These are phyloP conservation scores for Sarcocystis neurona DNA, from an alignment of 169 alveolate species.

Conservation along the genomic window DNA sequence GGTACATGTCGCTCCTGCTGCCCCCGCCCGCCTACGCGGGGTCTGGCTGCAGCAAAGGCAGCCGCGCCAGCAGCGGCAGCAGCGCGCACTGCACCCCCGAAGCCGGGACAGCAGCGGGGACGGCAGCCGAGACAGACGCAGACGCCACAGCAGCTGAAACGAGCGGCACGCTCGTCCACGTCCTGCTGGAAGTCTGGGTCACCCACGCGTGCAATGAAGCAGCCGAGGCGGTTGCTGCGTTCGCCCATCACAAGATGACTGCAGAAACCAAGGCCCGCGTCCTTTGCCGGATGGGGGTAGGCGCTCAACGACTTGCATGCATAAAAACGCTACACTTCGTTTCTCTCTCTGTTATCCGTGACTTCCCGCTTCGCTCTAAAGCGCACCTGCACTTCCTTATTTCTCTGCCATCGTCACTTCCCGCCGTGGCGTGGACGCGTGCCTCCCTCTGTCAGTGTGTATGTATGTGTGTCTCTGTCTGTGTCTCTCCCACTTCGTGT, in stretches of 20 bases:
- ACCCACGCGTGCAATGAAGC: slow-evolving; percentile 5
- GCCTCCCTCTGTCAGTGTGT: too few relatives aligned
- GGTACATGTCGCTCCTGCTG: slow-evolving; percentile 28
- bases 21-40: slow-evolving; percentile 9
- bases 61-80: not conserved
- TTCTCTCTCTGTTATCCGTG: too few relatives aligned
- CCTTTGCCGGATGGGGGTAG: slow-evolving; percentile 21
- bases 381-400: too few relatives aligned
- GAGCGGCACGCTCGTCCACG: slow-evolving; percentile 28
- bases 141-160: not conserved
- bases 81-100: not conserved
- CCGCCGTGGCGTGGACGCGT: too few relatives aligned
- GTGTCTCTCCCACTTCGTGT: too few relatives aligned
- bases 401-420: too few relatives aligned
- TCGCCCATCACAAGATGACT: slow-evolving; percentile 20
- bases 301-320: too few relatives aligned
- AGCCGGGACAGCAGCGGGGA: not conserved
- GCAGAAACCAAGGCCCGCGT: slow-evolving; percentile 19
- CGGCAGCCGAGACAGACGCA: not conserved
- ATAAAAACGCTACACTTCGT: too few relatives aligned
- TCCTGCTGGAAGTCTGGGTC: slow-evolving; percentile 22
- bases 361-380: too few relatives aligned
- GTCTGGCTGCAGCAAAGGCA: too few relatives aligned
- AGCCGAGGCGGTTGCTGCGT: not conserved
- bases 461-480: too few relatives aligned